Conservation (phyloP, 2,329 filamentous ascomycete genomes). For the Neospermospora avenae region DNA sequence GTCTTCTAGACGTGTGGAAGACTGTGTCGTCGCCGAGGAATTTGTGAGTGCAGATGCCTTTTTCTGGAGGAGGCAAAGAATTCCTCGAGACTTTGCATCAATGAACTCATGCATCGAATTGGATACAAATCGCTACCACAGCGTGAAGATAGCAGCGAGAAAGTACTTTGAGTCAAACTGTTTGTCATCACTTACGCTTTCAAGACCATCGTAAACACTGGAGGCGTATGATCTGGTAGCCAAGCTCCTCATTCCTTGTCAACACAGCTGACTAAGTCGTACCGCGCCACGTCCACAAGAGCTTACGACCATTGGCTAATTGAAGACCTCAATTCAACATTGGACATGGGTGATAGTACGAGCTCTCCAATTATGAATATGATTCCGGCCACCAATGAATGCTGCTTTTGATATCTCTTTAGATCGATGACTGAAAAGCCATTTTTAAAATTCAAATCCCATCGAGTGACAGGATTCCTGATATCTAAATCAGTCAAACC, state of each 20-base stretch:
- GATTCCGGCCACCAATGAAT: too few relatives aligned
- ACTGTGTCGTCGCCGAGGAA: neutral
- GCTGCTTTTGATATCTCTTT: too few relatives aligned
- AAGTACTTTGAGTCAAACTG: neutral
- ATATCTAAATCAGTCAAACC: too few relatives aligned
- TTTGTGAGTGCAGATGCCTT: neutral
- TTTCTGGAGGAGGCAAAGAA: constrained; percentile 2
- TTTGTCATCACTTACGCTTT: neutral
- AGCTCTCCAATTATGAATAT: neutral
- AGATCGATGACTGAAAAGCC: too few relatives aligned
- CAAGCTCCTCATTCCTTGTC: neutral
- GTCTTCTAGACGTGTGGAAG: too few relatives aligned
- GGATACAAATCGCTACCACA: neutral
- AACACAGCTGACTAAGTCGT: neutral
- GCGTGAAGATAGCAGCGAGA: neutral
- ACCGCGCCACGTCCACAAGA: neutral
- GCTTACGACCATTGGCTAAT: neutral
- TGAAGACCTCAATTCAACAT: constrained; percentile 1
- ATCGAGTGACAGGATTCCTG: too few relatives aligned
- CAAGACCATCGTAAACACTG: neutral
- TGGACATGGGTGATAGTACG: neutral
- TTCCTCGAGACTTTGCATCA: neutral
- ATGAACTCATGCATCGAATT: neutral
- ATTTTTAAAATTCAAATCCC: too few relatives aligned
- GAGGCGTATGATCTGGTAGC: too few relatives aligned